Percentiles rank a stretch among this genome's conserved stretches.
These are phyloP conservation scores for Cajanus cajan DNA, from an alignment of 306 rosid genomes.

Conservation along the genomic window DNA sequence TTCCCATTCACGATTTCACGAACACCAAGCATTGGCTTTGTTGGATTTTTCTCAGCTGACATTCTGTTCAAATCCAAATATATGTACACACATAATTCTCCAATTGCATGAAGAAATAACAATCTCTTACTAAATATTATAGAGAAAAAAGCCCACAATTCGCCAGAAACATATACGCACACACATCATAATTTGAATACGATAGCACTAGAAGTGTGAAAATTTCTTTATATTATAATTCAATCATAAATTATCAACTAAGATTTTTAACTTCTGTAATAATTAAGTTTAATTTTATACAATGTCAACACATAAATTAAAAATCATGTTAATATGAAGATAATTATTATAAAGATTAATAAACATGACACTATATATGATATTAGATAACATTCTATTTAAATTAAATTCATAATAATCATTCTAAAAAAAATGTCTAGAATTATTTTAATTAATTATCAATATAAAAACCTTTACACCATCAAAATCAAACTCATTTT, in stretches of 20 bases:
- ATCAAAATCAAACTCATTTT: neutral
- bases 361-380: neutral
- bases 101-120: neutral
- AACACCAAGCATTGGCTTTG: conserved; percentile 73
- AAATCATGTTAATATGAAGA: neutral
- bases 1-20: conserved; percentile 68
- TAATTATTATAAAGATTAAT: neutral
- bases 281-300: no score
- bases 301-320: no score
- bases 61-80: conserved; percentile 39
- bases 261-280: no score
- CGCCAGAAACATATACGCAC: neutral
- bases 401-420: no score
- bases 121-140: neutral
- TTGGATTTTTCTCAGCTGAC: conserved; percentile 66
- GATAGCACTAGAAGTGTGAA: no score
- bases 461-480: neutral
- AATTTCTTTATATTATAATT: no score
- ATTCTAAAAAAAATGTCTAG: no score
- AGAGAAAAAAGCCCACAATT: neutral
- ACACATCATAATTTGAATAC: neutral
- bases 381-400: no score
- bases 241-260: no score
- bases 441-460: no score
- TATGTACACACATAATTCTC: neutral